A percentile compares a stretch with the other conserved stretches of the same genome.
Evolutionary conservation across 129 eudicot genomes (phyloP).

Genomic region (Scalesia atractyloides): DNA sequence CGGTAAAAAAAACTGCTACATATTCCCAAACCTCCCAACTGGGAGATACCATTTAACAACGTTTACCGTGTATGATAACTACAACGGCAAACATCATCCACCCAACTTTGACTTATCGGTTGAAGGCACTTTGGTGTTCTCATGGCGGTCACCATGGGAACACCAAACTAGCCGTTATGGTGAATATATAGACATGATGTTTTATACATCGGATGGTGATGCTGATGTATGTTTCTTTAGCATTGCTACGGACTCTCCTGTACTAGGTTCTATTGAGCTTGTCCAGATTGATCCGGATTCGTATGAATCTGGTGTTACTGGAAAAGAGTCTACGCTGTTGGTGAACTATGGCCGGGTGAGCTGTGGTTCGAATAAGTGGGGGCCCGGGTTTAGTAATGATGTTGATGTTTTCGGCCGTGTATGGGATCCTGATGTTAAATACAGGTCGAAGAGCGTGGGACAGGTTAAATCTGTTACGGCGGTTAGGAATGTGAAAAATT

Average conservation of each 20-base stretch:
- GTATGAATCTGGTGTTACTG: slow-evolving; percentile 46
- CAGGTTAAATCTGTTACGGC: slow-evolving; percentile 53
- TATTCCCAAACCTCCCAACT: slow-evolving; percentile 49
- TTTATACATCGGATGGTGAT: slow-evolving; percentile 47
- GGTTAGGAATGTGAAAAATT: slow-evolving; percentile 39
- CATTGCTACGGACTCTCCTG: slow-evolving; percentile 93
- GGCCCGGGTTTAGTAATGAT: slow-evolving; percentile 89
- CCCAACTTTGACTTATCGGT: slow-evolving; percentile 86
- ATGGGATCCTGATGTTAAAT: slow-evolving; percentile 72
- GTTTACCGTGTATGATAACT: slow-evolving; percentile 89
- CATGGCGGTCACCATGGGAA: slow-evolving; percentile 91
- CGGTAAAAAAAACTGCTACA: slow-evolving; percentile 93
- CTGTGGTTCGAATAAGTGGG: slow-evolving; percentile 80
- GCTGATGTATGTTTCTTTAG: slow-evolving; percentile 85
- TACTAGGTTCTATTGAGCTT: slow-evolving; percentile 70
- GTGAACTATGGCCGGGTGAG: slow-evolving; percentile 86
- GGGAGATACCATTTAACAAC: slow-evolving; percentile 67
- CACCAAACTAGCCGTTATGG: slow-evolving; percentile 61
- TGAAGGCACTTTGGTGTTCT: slow-evolving; percentile 67
- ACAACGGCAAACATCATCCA: slow-evolving; percentile 71
- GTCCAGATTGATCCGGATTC: slow-evolving; percentile 65
- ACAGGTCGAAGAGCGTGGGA: slow-evolving; percentile 30
- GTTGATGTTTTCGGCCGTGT: slow-evolving; percentile 69
- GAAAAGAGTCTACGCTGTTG: slow-evolving; percentile 44
- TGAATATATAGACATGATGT: slow-evolving; percentile 75